Base-by-base conservation (phyloP, 345 rosid species). In the Rhodomyrtus tomentosa region DNA sequence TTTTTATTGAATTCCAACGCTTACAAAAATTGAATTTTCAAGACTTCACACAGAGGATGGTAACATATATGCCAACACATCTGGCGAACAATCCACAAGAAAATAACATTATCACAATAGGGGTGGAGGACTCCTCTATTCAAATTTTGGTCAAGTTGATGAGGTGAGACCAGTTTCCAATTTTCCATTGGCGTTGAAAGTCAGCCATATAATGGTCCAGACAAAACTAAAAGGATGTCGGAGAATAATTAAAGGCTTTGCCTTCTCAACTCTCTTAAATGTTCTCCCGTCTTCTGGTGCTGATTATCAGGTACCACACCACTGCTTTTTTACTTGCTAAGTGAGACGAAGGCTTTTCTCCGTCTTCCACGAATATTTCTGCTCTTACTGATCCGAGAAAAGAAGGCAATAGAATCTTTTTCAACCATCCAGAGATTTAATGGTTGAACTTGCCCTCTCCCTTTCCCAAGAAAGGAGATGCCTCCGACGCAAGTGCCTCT, bases 81-180 rank as follows among this genome's bases (percentile, higher is more conserved):
- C 91, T 94, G 72, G 98, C 98, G 55, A 93, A 93, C 88, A 94
- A 95, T 87, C 98, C 98, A 81, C 93, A 90, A 84, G 96, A 95
- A 86, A 94, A 94, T 91, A 92, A 93, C 84, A 93, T 96, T 76
- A 93, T 93, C 88, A 96, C 96, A 42, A 94, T 95, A 55, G 95
- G 98, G 81, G 93, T 94, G 98, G 96, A 94, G 55, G 98, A 95
- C 83, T 91, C 95, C 29, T 87, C 98, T 22, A 93, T 95, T 79
- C 96, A 93, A 82, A 22, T 55, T 22, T 94, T 82, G 95, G 93
- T 80, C 93, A 91, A 38, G 91, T 92, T 18, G 96, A 93, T 86
- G 95, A 95, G 98, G 98, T 95, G 62, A 83, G 83, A 56, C 50
- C 25, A 25, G 80, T 27, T 83, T n/a, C 40, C 49, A 40, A 10